A percentile compares a stretch with the other conserved stretches of the same genome.
phyloP scores from a whole-genome alignment of 2,329 filamentous ascomycete species.

The Monosporascus sp. region DNA sequence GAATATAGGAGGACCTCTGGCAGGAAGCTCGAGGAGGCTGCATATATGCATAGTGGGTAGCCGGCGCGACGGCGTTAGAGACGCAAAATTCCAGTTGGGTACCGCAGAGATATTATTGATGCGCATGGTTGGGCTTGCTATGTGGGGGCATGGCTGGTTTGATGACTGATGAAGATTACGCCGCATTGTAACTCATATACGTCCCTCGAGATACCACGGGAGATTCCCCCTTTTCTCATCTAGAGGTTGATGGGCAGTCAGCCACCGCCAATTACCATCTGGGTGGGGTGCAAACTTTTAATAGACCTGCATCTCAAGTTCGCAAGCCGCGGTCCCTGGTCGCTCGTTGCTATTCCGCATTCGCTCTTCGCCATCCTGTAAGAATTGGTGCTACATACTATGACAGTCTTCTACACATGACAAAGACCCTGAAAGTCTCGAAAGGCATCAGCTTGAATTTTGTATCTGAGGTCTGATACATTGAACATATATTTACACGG shows the following conservation, averaged over 20 bases:
- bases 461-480: too few relatives aligned
- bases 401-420: too few relatives aligned
- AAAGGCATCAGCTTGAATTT: too few relatives aligned
- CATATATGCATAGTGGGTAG: neutral
- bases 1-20: too few relatives aligned
- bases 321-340: neutral
- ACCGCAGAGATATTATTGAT: neutral
- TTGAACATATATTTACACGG: too few relatives aligned
- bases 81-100: neutral
- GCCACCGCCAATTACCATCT: neutral
- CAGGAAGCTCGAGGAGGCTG: neutral
- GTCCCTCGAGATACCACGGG: constrained; percentile 19
- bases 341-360: neutral
- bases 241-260: constrained; percentile 23
- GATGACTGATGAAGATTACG: constrained; percentile 24
- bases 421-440: too few relatives aligned
- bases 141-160: constrained; percentile 2
- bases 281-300: neutral
- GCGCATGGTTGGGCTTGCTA: neutral
- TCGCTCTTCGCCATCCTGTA: neutral
- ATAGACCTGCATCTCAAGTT: neutral
- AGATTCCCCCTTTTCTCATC: neutral
- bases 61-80: constrained; percentile 1
- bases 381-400: too few relatives aligned
- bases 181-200: constrained; percentile 19